phyloP scores from a whole-genome alignment of 495 filamentous ascomycete genomes.

The Daldinia caldariorum region DNA sequence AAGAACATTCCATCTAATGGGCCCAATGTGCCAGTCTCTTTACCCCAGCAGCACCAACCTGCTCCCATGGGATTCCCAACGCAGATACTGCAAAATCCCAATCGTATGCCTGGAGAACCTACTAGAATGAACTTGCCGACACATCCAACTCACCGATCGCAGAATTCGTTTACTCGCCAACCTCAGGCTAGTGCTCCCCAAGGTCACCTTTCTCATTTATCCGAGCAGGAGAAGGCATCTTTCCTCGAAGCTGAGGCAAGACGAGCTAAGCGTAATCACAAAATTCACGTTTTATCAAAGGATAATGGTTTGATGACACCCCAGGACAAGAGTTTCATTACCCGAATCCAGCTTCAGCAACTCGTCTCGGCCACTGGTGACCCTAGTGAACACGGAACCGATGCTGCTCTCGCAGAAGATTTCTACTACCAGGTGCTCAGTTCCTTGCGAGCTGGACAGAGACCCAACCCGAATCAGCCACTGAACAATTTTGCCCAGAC shows the following conservation, averaged over 20 bases:
- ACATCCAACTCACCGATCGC: constrained; percentile 50
- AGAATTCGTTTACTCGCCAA: constrained; percentile 52
- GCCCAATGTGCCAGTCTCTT: constrained; percentile 38
- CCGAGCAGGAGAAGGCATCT: constrained; percentile 79
- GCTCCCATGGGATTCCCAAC: constrained; percentile 60
- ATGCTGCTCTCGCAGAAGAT: constrained; percentile 84
- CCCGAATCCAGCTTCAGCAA: constrained; percentile 95
- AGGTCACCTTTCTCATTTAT: constrained; percentile 79
- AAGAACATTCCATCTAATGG: constrained; percentile 49
- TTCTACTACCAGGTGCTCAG: constrained; percentile 99
- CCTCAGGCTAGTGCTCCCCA: constrained; percentile 67
- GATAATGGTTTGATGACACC: constrained; percentile 99
- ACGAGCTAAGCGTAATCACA: constrained; percentile 96
- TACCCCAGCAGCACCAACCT: constrained; percentile 57
- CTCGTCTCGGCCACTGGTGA: constrained; percentile 91
- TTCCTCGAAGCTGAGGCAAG: constrained; percentile 92
- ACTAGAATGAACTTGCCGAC: constrained; percentile 46
- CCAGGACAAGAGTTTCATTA: constrained; percentile 99
- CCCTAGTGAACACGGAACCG: constrained; percentile 78
- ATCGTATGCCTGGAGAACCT: constrained; percentile 54
- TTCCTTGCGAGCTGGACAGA: constrained; percentile 87
- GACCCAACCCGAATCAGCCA: constrained; percentile 89
- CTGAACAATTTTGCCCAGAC: constrained; percentile 97
- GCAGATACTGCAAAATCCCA: constrained; percentile 65
- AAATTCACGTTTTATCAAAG: constrained; percentile 91